Evolutionary conservation across 2,329 filamentous ascomycete genomes (phyloP).

Genomic region (Aspergillus ustus): DNA sequence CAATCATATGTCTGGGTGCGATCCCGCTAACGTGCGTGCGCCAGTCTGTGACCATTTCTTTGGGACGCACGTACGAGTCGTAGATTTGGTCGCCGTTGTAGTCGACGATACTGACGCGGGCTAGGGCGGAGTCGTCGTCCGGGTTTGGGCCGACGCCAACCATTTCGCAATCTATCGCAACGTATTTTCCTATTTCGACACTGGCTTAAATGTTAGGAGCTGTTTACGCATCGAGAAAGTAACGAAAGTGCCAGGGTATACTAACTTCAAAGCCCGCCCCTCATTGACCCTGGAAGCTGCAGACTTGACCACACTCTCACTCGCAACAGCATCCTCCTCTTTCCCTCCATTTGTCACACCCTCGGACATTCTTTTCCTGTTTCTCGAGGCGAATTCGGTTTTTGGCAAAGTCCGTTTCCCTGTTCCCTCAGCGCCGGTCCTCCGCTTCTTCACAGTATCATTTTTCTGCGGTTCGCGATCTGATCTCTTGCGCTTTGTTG

Average conservation of each 20-base stretch:
- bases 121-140: constrained; percentile 74
- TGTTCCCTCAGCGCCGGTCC: constrained; percentile 23
- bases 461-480: constrained; percentile 34
- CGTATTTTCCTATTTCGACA: constrained; percentile 80
- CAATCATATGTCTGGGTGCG: constrained; percentile 70
- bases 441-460: constrained; percentile 40
- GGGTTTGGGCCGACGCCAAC: constrained; percentile 74
- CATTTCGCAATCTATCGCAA: constrained; percentile 98
- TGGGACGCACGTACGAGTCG: constrained; percentile 85
- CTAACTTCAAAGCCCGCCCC: constrained; percentile 58
- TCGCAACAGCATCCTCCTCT: constrained; percentile 64
- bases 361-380: constrained; percentile 41
- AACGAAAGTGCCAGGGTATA: constrained; percentile 10
- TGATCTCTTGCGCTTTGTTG: constrained; percentile 40
- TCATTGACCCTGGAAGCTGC: constrained; percentile 64
- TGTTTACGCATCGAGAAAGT: constrained; percentile 20
- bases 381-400: constrained; percentile 25
- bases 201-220: constrained; percentile 39
- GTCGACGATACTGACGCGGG: constrained; percentile 87
- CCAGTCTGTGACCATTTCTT: constrained; percentile 84
- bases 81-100: constrained; percentile 92
- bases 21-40: constrained; percentile 86
- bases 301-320: constrained; percentile 63
- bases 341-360: constrained; percentile 25
- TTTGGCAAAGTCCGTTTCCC: constrained; percentile 26